phyloP scores from a whole-genome alignment of 495 filamentous ascomycete species.

The Podospora tetraspora region DNA sequence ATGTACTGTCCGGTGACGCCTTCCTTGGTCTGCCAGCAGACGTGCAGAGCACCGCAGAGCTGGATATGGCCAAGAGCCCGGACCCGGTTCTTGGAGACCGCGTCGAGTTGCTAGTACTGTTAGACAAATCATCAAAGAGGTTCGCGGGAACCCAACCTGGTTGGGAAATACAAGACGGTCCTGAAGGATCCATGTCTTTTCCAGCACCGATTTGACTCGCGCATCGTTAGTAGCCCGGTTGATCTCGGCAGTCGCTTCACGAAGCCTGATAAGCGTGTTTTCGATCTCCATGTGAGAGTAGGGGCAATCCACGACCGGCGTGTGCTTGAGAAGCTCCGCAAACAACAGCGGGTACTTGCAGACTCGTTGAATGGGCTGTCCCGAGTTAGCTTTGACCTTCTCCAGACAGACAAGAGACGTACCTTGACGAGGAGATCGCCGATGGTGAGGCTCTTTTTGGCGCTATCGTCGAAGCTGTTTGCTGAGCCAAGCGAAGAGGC shows the following conservation, averaged over 20 bases:
- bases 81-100: constrained; percentile 51
- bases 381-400: constrained; percentile 18
- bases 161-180: constrained; percentile 69
- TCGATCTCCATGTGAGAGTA: constrained; percentile 72
- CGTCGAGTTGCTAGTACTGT: constrained; percentile 36
- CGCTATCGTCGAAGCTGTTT: constrained; percentile 56
- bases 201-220: constrained; percentile 52
- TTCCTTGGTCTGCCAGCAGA: constrained; percentile 68
- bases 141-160: constrained; percentile 45
- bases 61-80: constrained; percentile 74
- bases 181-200: constrained; percentile 73
- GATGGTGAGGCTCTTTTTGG: constrained; percentile 70
- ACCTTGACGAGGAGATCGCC: constrained; percentile 91
- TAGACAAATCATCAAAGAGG: constrained; percentile 2
- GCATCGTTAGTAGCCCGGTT: constrained; percentile 68
- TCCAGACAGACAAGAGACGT: constrained; percentile 12
- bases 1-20: constrained; percentile 72
- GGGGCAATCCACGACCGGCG: constrained; percentile 77
- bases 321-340: constrained; percentile 71
- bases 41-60: constrained; percentile 81
- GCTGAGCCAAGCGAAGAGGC: constrained; percentile 68
- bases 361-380: constrained; percentile 84
- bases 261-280: constrained; percentile 64
- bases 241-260: constrained; percentile 65
- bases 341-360: constrained; percentile 91